Evolutionary conservation across 768 basidiomycete genomes (phyloP), one percentile per base, ranked within the genome.

Genomic region (Asterophora parasitica): DNA sequence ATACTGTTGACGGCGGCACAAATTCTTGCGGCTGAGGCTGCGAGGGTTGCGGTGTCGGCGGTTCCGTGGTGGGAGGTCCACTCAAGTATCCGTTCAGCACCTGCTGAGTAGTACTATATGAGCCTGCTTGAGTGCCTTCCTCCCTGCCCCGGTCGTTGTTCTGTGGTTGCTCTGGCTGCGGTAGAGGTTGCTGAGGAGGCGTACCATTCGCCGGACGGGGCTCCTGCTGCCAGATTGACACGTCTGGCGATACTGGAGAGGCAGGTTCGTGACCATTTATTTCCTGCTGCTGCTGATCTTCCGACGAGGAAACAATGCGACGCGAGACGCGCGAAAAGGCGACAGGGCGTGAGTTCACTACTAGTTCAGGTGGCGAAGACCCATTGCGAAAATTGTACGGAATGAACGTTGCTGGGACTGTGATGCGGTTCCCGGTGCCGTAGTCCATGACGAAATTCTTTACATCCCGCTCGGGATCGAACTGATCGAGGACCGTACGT

Each of bases 401-500:
- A 59, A 87, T 74, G 62, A 90, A 92, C 7, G 74, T 64, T 10
- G 86, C 83, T 0, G 90, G 79, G 47, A 90, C 86, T 0, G 86
- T 83, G 42, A 97, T 91, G 32, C 75, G 62, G 57, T 79, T 82
- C 8, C 93, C 95, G 4, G 93, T 96, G 4, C 91, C 92, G 58
- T 89, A 89, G 53, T 85, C 81, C 37, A 81, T 78, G 9, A 95
- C 90, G 56, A 97, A 97, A 61, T 78, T 80, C 52, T 87, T 81
- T 62, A 92, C 77, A 55, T 98, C 96, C 23, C 76, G 80, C 38
- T 84, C 83, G 0, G 92, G 80, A 50, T 95, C 92, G 51, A 94
- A 75, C 44, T 85, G 80, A 62, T 99, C 95, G 17, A 98, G 76
- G 7, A 85, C 78, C 20, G 88, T 79, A 28, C 95, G 82, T 45